Evolutionary conservation across 148 eudicot genomes (phyloP), one percentile per base, ranked within the genome.

Genomic region (Pharnaceum exiguum): DNA sequence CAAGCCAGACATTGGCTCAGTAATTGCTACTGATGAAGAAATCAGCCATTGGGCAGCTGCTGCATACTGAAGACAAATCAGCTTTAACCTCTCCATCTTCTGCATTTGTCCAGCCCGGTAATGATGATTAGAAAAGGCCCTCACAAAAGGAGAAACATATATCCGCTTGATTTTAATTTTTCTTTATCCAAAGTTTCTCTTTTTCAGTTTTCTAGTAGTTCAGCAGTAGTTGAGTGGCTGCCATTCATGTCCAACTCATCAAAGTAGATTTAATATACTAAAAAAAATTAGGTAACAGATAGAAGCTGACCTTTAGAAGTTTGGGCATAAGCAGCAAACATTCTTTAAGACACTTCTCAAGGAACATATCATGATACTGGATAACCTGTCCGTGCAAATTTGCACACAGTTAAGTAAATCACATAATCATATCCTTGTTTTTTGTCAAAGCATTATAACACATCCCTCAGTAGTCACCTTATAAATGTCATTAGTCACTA

Each of bases 241-340:
- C 36, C 17, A 12, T 44, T 32, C 25, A 54, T 25, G 51, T 16
- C 5, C 16, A 33, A 12, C 26, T 56, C 46, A 10, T 30, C 30
- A 54, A 57, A 19, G 10, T 7, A 52, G 19, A 52, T 1, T n/a
- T 15, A 24, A 30, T 21, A 8, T n/a, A 18, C 38, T n/a, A 6
- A 44, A 31, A 5, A 23, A 33, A 46, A 16, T 11, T 10, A 56
- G 24, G 13, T 23, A 47, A 26, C 33, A 23, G 39, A 37, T 3
- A 51, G 43, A 59, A 56, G 3, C 18, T 65, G 63, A 94, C 96
- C 99, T 79, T 89, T 33, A 89, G 69, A 66, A 89, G 89, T 66
- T 73, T 87, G 22, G 99, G 99, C 46, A 91, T 73, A 72, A 94
- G 99, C 42, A 94, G 87, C 80, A 89, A 81, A 71, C 99, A 94